phyloP scores from a whole-genome alignment of 2,329 filamentous ascomycete genomes.

The Lojkania enalia region DNA sequence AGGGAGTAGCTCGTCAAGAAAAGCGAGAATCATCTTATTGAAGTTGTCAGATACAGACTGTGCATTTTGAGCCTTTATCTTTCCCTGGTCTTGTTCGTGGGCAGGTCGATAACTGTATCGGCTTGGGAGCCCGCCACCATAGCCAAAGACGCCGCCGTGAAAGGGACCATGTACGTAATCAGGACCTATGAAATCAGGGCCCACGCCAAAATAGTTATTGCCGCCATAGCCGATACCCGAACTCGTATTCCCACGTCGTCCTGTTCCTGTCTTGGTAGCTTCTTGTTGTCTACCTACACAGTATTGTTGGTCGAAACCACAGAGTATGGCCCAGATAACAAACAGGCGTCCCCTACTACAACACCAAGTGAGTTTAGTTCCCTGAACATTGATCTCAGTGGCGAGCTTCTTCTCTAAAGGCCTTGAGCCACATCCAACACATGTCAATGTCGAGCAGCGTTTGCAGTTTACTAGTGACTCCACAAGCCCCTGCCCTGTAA shows the following conservation, averaged over 20 bases:
- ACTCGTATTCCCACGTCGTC: conserved; percentile 3
- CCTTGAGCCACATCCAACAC: conserved; percentile 22
- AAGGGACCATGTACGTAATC: too few relatives aligned
- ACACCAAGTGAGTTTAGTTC: conserved; percentile 36
- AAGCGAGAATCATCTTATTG: conserved; percentile 13
- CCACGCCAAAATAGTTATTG: neutral
- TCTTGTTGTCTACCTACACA: conserved; percentile 11
- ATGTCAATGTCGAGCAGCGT: conserved; percentile 18
- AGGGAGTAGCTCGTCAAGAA: conserved; percentile 32
- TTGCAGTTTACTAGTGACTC: conserved; percentile 19
- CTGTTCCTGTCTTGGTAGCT: conserved; percentile 6
- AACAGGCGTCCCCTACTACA: conserved; percentile 38
- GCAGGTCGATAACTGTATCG: neutral
- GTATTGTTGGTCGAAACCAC: conserved; percentile 40
- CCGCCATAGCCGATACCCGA: conserved; percentile 15
- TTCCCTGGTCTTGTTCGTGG: neutral
- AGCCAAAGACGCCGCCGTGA: neutral
- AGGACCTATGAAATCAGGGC: neutral
- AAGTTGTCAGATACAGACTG: conserved; percentile 18
- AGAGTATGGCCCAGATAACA: conserved; percentile 44
- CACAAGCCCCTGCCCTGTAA: neutral
- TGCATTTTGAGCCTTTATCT: conserved; percentile 14
- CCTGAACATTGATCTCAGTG: conserved; percentile 3
- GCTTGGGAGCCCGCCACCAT: neutral
- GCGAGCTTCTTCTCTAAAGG: conserved; percentile 4